Conservation (phyloP, 108 stramenopile species). For the Skeletonema tropicum region DNA sequence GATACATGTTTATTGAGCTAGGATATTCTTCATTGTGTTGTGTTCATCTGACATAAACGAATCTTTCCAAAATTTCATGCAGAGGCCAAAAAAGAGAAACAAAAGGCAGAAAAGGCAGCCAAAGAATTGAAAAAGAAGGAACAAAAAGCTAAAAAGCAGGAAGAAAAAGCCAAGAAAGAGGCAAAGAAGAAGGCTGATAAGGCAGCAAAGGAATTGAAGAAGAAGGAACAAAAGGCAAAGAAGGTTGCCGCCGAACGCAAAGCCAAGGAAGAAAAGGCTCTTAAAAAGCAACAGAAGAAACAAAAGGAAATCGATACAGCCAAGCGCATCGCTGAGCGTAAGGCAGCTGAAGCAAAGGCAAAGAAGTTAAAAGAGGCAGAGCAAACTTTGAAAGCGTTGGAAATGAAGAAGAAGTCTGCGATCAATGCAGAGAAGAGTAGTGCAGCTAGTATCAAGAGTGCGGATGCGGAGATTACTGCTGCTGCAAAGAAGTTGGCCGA, state of each 20-base stretch:
- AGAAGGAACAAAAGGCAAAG: conserved; percentile 3
- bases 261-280: neutral
- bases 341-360: conserved; percentile 2
- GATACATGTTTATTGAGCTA: neutral
- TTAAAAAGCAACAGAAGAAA: conserved; percentile 1
- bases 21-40: neutral
- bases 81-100: conserved; percentile 8
- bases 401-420: conserved; percentile 4
- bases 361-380: conserved; percentile 3
- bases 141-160: neutral
- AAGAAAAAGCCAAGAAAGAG: neutral
- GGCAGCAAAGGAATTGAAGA: neutral
- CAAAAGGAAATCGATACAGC: neutral
- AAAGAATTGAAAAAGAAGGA: neutral
- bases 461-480: neutral
- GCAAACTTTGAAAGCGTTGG: neutral
- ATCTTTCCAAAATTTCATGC: neutral
- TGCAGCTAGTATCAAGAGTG: neutral
- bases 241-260: neutral
- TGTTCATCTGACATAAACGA: neutral
- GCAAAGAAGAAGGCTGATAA: neutral
- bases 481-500: neutral
- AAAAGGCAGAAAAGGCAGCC: conserved; percentile 4
- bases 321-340: neutral
- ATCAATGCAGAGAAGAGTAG: neutral